A percentile compares a stretch with the other conserved stretches of the same genome.
These are phyloP conservation scores for Oehlia diaphana DNA, from an alignment of 192 early-diverging fungal genomes.

Conservation along the genomic window DNA sequence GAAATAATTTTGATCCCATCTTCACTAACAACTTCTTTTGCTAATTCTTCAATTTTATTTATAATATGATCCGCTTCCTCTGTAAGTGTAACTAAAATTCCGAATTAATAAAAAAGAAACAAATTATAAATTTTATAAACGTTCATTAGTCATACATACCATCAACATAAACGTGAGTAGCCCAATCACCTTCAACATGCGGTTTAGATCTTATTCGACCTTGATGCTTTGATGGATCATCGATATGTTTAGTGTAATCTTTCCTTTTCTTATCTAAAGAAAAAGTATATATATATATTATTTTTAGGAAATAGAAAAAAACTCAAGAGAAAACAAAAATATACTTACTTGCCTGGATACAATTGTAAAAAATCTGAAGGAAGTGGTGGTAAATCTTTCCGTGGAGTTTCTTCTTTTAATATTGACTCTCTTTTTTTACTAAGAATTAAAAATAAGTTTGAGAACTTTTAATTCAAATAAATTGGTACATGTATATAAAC, in stretches of 20 bases:
- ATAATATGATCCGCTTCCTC: background rate
- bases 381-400: background rate
- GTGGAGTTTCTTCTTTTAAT: background rate
- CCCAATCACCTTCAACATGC: slow-evolving; percentile 46
- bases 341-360: background rate
- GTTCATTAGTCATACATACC: slow-evolving; percentile 21
- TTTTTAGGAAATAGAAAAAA: background rate
- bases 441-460: too few relatives aligned
- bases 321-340: too few relatives aligned
- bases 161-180: slow-evolving; percentile 45
- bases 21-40: background rate
- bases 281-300: background rate
- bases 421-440: background rate
- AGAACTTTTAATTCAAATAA: background rate
- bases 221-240: slow-evolving; percentile 24
- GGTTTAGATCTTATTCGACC: slow-evolving; percentile 37
- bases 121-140: too few relatives aligned
- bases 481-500: background rate
- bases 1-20: background rate
- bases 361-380: slow-evolving; percentile 9
- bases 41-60: slow-evolving; percentile 9
- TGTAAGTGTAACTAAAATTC: background rate
- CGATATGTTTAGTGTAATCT: slow-evolving; percentile 9
- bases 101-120: background rate
- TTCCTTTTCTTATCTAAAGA: background rate